Conservation (phyloP, 257 asterid species). For the Agastache rugosa region DNA sequence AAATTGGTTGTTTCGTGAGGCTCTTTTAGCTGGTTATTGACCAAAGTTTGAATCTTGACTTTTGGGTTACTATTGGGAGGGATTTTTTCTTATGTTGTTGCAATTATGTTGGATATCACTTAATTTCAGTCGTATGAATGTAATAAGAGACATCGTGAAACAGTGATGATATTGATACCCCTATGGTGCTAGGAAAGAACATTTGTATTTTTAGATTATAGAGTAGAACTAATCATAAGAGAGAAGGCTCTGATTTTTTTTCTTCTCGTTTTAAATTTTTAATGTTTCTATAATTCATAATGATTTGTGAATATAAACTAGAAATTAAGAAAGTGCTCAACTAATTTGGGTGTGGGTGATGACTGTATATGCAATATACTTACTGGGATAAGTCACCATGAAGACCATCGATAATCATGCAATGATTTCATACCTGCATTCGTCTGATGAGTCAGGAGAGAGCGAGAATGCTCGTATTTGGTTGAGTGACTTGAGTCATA, state of each 20-base stretch:
- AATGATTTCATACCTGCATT: neutral
- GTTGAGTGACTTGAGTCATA: conserved; percentile 8
- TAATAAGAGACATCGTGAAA: neutral
- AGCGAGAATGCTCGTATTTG: neutral
- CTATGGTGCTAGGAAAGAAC: neutral
- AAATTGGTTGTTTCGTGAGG: neutral
- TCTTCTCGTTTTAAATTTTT: neutral
- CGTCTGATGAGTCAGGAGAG: neutral
- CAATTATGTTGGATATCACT: neutral
- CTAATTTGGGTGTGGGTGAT: neutral
- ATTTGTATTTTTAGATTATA: neutral
- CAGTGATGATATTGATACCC: neutral
- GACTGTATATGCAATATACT: neutral
- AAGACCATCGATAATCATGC: neutral
- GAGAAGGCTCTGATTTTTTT: too few species aligned
- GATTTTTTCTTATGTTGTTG: conserved; percentile 6
- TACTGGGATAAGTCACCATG: neutral
- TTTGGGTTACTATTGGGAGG: neutral
- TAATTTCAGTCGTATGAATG: neutral
- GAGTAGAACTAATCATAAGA: too few species aligned
- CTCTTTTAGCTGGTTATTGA: neutral
- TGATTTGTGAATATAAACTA: too few species aligned
- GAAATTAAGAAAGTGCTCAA: too few species aligned
- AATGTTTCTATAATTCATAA: neutral
- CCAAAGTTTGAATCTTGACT: conserved; percentile 26